Evolutionary conservation across 495 filamentous ascomycete genomes (phyloP).

Genomic region (Rusavskia elegans): DNA sequence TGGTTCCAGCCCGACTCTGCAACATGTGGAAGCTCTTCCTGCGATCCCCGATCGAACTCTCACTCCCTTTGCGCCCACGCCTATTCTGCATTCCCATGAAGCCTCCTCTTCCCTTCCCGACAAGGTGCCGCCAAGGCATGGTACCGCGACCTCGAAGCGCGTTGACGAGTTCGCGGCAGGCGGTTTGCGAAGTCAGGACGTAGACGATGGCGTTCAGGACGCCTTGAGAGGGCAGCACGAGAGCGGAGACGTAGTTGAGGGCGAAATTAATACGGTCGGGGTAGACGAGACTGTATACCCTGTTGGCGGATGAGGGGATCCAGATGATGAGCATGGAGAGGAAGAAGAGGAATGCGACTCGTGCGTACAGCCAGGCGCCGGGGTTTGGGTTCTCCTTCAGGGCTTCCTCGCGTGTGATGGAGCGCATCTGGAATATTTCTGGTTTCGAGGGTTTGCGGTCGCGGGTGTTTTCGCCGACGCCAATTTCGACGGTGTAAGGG

Average conservation of each 20-base stretch:
- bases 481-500: slow-evolving; percentile 11
- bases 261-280: slow-evolving; percentile 33
- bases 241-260: slow-evolving; percentile 52
- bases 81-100: too few relatives aligned
- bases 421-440: slow-evolving; percentile 7
- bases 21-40: too few relatives aligned
- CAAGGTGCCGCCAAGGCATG: neutral
- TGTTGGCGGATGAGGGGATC: slow-evolving; percentile 65
- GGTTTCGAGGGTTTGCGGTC: slow-evolving; percentile 3
- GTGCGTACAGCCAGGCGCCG: slow-evolving; percentile 60
- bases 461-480: slow-evolving; percentile 1
- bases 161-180: slow-evolving; percentile 3
- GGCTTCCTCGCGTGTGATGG: slow-evolving; percentile 12
- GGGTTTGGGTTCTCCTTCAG: slow-evolving; percentile 17
- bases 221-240: slow-evolving; percentile 71
- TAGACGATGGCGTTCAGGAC: slow-evolving; percentile 84
- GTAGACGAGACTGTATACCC: slow-evolving; percentile 52
- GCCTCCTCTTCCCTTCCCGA: too few relatives aligned
- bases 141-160: neutral
- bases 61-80: too few relatives aligned
- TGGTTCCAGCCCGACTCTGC: too few relatives aligned
- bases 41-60: too few relatives aligned
- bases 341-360: slow-evolving; percentile 79
- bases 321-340: slow-evolving; percentile 67
- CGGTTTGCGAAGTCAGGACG: slow-evolving; percentile 39